phyloP scores from a whole-genome alignment of 441 rosid genomes.

The Biscutella auriculata region DNA sequence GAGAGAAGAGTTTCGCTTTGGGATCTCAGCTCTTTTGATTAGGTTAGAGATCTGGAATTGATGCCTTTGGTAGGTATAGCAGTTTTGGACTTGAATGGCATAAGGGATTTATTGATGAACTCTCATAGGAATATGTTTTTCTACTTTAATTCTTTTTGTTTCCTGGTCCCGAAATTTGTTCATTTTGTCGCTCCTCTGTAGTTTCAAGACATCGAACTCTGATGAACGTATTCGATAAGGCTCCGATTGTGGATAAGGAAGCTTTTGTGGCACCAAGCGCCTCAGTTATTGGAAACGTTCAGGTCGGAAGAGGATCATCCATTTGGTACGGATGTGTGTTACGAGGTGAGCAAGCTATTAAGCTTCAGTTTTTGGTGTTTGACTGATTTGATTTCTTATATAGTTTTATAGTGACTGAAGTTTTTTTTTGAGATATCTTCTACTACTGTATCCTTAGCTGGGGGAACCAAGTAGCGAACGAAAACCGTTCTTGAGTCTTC shows the following conservation, averaged over 20 bases:
- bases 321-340: constrained; percentile 93
- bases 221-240: constrained; percentile 80
- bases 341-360: constrained; percentile 45
- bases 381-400: not conserved
- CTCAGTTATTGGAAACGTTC: constrained; percentile 76
- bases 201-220: constrained; percentile 92
- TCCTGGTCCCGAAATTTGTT: not conserved
- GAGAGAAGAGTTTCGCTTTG: not conserved
- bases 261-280: constrained; percentile 91
- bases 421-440: not conserved
- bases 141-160: not conserved
- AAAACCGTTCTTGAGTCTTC: not conserved
- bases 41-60: constrained; percentile 11
- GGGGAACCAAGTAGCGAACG: not conserved
- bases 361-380: not conserved
- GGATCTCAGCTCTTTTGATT: constrained; percentile 1
- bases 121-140: not conserved
- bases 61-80: not conserved
- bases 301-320: constrained; percentile 75
- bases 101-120: not conserved
- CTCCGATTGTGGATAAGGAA: constrained; percentile 65
- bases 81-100: not conserved
- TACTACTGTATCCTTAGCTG: not conserved
- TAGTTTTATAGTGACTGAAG: not conserved
- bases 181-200: constrained; percentile 10